Base-by-base conservation (phyloP, 2,329 filamentous ascomycete species). In the Verticillium alfalfae region DNA sequence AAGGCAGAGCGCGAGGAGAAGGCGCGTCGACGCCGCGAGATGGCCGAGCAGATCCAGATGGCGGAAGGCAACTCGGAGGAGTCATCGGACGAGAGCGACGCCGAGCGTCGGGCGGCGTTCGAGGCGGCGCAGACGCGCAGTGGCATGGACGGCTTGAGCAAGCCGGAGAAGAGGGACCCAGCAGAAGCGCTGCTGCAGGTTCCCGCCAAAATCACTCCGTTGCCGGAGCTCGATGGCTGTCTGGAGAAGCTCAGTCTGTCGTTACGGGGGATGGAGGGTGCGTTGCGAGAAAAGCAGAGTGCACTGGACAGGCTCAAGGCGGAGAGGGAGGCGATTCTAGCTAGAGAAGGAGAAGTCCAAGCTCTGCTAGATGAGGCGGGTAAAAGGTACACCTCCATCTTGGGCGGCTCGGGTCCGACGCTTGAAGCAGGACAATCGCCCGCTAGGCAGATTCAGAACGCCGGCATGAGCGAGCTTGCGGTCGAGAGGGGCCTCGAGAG, bases 101-200 rank as follows among this genome's bases (percentile, higher is more conserved):
- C 86, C 0, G 87, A 89, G 71, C 84, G 89, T 16, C 87, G 88
- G 62, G 91, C 89, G 2, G 93, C 92, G 0, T 98, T 96, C 75
- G 93, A 97, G 74, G 86, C 88, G 12, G 89, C 91, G 5, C 94
- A 98, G 77, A 93, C 91, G 9, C 85, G 90, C 22, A 90, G 91
- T 3, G 94, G 92, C n/a, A 89, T 95, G 78, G 93, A 94, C 68
- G 90, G 88, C 0, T 70, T 90, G 26, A 82, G 80, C 69, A 81
- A 80, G 68, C 78, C 71, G 15, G 73, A 77, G 56, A 73, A 78
- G 41, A 76, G 76, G 60, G 74, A 75, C 34, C 64, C 72, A 7
- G 54, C 26, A 13, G 72, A 78, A 2, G 62, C 68, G 13, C 72
- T 79, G 12, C 74, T 83, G 5, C 86, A 81, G 61, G 87, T 88